Conservation (phyloP, 805 yeast species). For the Wickerhamomyces subpelliculosus region DNA sequence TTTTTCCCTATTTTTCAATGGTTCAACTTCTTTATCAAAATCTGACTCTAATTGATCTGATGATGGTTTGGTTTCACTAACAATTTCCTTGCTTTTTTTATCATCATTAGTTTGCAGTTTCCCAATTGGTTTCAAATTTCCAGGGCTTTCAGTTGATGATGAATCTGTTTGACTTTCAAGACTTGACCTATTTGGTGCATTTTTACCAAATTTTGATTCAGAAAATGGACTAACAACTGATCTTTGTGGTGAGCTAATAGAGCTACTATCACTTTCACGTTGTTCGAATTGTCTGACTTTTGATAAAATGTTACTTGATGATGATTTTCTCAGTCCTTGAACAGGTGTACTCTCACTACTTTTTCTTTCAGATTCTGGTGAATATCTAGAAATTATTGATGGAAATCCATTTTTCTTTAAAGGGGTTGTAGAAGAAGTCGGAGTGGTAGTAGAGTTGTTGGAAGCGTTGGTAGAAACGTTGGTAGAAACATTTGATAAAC, state of each 20-base stretch:
- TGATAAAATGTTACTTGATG: conserved; percentile 23
- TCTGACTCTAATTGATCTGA: too few species aligned
- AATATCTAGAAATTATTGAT: conserved; percentile 9
- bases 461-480: neutral
- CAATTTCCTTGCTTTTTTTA: too few species aligned
- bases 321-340: conserved; percentile 18
- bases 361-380: conserved; percentile 8
- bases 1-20: too few species aligned
- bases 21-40: too few species aligned
- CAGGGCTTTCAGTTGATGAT: too few species aligned
- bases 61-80: too few species aligned
- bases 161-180: neutral
- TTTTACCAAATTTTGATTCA: conserved; percentile 13
- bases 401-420: conserved; percentile 7
- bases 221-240: conserved; percentile 13
- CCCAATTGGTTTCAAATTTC: too few species aligned
- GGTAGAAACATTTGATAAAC: too few species aligned
- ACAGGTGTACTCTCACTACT: neutral
- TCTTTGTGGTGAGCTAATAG: conserved; percentile 7
- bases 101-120: too few species aligned
- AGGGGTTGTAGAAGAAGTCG: conserved; percentile 5
- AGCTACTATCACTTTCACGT: conserved; percentile 12
- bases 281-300: conserved; percentile 25
- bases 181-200: conserved; percentile 15
- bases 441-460: neutral